phyloP scores from a whole-genome alignment of 345 rosid genomes.

The Salix dunnii region DNA sequence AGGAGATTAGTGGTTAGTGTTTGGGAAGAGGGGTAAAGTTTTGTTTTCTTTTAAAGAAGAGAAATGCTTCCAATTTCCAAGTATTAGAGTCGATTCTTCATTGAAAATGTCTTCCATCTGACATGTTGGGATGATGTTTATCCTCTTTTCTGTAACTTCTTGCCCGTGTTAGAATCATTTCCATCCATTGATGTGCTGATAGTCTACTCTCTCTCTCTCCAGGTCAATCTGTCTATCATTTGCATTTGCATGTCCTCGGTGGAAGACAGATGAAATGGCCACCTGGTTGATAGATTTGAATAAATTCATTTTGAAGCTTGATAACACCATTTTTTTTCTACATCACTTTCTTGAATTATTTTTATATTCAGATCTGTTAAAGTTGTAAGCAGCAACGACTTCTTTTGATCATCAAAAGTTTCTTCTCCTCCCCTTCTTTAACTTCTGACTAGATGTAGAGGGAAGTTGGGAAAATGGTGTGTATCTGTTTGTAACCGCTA shows the following conservation, averaged over 20 bases:
- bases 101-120: no score
- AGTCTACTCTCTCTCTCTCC: conserved; percentile 5
- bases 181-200: neutral
- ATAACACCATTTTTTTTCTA: neutral
- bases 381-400: neutral
- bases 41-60: no score
- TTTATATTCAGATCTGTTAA: neutral
- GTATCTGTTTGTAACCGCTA: no score
- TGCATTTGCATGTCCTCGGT: conserved; percentile 43
- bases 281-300: conserved; percentile 46
- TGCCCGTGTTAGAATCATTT: neutral
- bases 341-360: neutral
- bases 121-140: no score
- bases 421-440: no score
- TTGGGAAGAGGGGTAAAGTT: no score
- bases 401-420: no score
- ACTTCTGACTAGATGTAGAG: no score
- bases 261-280: conserved; percentile 95
- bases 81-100: no score
- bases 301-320: neutral
- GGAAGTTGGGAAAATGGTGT: no score
- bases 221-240: conserved; percentile 89
- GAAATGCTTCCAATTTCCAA: no score
- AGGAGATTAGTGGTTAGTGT: no score
- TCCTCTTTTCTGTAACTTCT: neutral